Evolutionary conservation across 106 monocot genomes (phyloP), one percentile per base, ranked within the genome.

Genomic region (Allium sativum): DNA sequence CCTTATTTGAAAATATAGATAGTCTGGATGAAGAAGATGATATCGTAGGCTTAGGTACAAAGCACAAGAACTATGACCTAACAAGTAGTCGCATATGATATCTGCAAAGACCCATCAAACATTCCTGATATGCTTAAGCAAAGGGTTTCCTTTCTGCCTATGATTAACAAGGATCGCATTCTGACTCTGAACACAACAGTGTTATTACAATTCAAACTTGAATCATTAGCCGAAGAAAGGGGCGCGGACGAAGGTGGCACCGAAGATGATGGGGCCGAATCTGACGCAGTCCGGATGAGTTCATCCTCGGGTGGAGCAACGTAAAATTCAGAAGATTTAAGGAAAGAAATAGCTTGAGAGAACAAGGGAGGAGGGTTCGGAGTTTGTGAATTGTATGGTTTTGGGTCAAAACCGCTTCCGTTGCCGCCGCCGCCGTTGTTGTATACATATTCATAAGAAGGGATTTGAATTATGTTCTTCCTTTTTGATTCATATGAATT

Each of bases 21-120:
- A 95, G 73, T 95, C 94, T 15, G 90, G 90, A 79, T 95, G 90
- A 55, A 95, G 90, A 68, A 95, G 90, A 71, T 95, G 94, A 75
- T 95, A 95, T 7, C 94, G 82, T 10, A 95, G 72, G 75, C 94
- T 94, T 56, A 94, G 43, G 64, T 94, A 89, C 7, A 94, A 78
- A 56, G 89, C 93, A 63, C 93, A 94, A 1, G 93, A 78, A 40
- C 72, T 78, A 59, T 89, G 89, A 12, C 89, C 89, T 12, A 94
- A 65, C 75, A 89, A 74, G 67, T 89, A 94, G 64, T 94, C 89
- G 42, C 82, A 80, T 0, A 94, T 78, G 51, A 94, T 66, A 68
- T 94, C 89, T 11, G 89, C 81, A 67, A 89, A 94, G 41, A 69
- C 58, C 93, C 89, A 94, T 66, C 71, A 72, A 20, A 79, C 89